These are phyloP conservation scores for Colletotrichum sp. DNA, from an alignment of 2,329 filamentous ascomycete genomes.

Conservation along the genomic window DNA sequence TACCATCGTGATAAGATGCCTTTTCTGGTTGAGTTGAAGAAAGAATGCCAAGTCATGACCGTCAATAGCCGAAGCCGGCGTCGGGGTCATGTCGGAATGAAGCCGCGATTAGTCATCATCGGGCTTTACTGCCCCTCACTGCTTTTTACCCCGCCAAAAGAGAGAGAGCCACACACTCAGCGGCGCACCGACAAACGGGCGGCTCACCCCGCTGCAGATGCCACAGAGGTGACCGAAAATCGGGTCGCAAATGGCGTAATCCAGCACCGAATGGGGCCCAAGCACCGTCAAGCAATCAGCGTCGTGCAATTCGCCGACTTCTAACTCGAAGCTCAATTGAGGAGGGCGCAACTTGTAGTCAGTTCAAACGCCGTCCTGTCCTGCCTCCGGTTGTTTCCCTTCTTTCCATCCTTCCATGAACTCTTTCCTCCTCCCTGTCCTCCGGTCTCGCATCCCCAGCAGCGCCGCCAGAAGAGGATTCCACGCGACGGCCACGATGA, in stretches of 20 bases:
- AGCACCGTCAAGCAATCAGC: constrained; percentile 15
- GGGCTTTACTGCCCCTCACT: neutral
- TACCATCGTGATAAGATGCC: neutral
- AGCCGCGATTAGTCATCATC: neutral
- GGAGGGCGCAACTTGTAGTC: neutral
- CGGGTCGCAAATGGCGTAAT: constrained; percentile 13
- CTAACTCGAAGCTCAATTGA: neutral
- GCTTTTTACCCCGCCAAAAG: constrained; percentile 11
- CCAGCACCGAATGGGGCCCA: neutral
- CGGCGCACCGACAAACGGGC: neutral
- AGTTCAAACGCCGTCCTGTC: neutral
- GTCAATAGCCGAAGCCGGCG: neutral
- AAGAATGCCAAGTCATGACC: neutral
- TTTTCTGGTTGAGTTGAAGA: neutral
- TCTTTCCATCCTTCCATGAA: constrained; percentile 5
- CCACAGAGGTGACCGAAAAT: constrained; percentile 4
- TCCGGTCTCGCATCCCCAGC: constrained; percentile 21
- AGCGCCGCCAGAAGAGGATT: constrained; percentile 18
- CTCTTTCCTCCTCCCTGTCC: constrained; percentile 15
- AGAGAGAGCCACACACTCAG: neutral
- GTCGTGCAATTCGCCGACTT: constrained; percentile 1
- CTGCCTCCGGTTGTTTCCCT: neutral
- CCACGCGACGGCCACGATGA: constrained; percentile 39
- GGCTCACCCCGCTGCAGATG: constrained; percentile 18
- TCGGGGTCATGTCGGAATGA: neutral